Evolutionary conservation across 768 basidiomycete genomes (phyloP).

Genomic region (Rhodotorula taiwanensis): DNA sequence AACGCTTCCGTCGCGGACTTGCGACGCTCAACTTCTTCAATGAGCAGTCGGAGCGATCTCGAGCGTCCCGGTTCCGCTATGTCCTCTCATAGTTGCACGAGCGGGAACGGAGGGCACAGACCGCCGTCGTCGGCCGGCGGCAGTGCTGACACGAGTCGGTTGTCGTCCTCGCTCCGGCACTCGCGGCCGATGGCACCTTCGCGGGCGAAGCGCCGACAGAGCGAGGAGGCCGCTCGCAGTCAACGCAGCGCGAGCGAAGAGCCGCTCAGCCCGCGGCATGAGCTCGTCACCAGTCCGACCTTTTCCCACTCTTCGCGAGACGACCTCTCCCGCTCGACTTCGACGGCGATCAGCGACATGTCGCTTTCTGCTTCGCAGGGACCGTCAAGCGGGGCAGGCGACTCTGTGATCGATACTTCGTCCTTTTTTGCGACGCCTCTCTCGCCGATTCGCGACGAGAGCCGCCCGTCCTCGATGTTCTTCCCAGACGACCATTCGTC

Average conservation of each 20-base stretch:
- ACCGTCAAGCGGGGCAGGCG: too few relatives aligned
- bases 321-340: background rate
- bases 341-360: background rate
- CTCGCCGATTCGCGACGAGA: slow-evolving; percentile 12
- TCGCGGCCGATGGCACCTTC: slow-evolving; percentile 26
- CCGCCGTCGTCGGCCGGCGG: slow-evolving; percentile 24
- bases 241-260: slow-evolving; percentile 15
- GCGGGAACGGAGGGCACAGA: slow-evolving; percentile 12
- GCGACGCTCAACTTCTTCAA: background rate
- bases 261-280: slow-evolving; percentile 15
- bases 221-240: slow-evolving; percentile 13
- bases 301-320: slow-evolving; percentile 8
- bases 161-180: slow-evolving; percentile 21
- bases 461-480: slow-evolving; percentile 19
- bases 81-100: slow-evolving; percentile 12
- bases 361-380: too few relatives aligned
- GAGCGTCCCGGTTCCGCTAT: background rate
- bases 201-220: slow-evolving; percentile 17
- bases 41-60: background rate
- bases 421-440: slow-evolving; percentile 24
- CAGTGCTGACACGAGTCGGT: slow-evolving; percentile 13
- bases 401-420: slow-evolving; percentile 24
- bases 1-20: background rate
- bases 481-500: slow-evolving; percentile 4
- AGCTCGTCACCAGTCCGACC: slow-evolving; percentile 8